phyloP scores from a whole-genome alignment of 768 basidiomycete species.

The Paxillus ammoniavirescens region DNA sequence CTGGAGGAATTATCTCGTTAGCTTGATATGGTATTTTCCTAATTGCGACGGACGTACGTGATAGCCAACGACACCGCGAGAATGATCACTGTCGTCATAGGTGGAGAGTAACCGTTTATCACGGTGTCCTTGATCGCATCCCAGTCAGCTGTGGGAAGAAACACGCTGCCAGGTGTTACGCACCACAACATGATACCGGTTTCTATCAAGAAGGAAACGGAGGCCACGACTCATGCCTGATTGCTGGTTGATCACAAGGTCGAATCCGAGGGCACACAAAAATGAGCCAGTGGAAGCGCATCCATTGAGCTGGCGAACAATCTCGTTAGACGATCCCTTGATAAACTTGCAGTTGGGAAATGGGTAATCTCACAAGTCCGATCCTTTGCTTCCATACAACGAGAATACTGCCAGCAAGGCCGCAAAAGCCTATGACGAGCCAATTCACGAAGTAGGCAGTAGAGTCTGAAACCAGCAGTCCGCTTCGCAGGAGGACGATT shows the following conservation, averaged over 20 bases:
- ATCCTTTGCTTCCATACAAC: conserved; percentile 46
- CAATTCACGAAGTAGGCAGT: conserved; percentile 46
- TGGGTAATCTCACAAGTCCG: conserved; percentile 46
- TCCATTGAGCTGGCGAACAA: conserved; percentile 36
- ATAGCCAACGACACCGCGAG: conserved; percentile 52
- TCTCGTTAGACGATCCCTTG: neutral
- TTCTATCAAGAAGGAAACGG: conserved; percentile 62
- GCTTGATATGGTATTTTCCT: neutral
- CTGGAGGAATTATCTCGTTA: conserved; percentile 27
- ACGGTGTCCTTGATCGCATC: conserved; percentile 43
- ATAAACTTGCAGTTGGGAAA: neutral
- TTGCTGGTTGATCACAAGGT: conserved; percentile 57
- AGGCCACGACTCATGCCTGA: conserved; percentile 63
- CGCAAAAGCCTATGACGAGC: conserved; percentile 49
- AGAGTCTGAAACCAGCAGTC: conserved; percentile 43
- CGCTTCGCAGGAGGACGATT: conserved; percentile 46
- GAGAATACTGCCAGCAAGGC: conserved; percentile 38
- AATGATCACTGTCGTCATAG: conserved; percentile 47
- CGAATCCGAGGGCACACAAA: conserved; percentile 51
- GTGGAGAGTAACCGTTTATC: conserved; percentile 48
- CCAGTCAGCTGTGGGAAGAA: neutral
- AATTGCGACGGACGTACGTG: conserved; percentile 42
- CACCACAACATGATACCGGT: conserved; percentile 54
- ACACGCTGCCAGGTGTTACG: conserved; percentile 18
- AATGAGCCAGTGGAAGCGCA: conserved; percentile 65